A percentile compares a stretch with the other conserved stretches of the same genome.
These are phyloP conservation scores for Persicaria tinctoria DNA, from an alignment of 148 eudicot species.

Conservation along the genomic window DNA sequence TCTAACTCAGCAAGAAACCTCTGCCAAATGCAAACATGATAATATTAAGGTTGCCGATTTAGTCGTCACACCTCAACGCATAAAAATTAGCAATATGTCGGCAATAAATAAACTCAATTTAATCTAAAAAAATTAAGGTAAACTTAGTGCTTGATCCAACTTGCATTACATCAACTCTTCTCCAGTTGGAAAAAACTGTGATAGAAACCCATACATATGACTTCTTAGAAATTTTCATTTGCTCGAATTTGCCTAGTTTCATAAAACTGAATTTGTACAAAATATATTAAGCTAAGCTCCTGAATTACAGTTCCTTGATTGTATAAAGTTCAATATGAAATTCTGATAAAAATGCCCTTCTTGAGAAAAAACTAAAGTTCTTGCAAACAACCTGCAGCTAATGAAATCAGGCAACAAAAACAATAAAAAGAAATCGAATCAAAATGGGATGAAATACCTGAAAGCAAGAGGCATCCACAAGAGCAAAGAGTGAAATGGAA, in stretches of 20 bases:
- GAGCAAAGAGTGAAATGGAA: constrained; percentile 64
- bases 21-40: constrained; percentile 32
- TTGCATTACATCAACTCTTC: background rate
- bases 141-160: background rate
- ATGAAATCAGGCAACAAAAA: background rate
- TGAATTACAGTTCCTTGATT: background rate
- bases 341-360: too few relatives aligned
- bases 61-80: too few relatives aligned
- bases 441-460: constrained; percentile 39
- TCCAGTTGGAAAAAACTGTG: too few relatives aligned
- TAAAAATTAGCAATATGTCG: too few relatives aligned
- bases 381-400: background rate
- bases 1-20: constrained; percentile 71
- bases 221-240: too few relatives aligned
- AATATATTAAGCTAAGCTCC: too few relatives aligned
- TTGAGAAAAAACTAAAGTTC: background rate
- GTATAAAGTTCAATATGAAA: too few relatives aligned
- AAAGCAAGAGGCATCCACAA: constrained; percentile 84
- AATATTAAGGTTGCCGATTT: background rate
- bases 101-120: too few relatives aligned
- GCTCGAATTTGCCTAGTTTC: background rate
- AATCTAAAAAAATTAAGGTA: background rate
- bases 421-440: background rate
- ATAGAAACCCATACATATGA: too few relatives aligned
- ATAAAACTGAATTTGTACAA: background rate